phyloP scores from a whole-genome alignment of 2,329 filamentous ascomycete species.

The Phialophora chinensis region DNA sequence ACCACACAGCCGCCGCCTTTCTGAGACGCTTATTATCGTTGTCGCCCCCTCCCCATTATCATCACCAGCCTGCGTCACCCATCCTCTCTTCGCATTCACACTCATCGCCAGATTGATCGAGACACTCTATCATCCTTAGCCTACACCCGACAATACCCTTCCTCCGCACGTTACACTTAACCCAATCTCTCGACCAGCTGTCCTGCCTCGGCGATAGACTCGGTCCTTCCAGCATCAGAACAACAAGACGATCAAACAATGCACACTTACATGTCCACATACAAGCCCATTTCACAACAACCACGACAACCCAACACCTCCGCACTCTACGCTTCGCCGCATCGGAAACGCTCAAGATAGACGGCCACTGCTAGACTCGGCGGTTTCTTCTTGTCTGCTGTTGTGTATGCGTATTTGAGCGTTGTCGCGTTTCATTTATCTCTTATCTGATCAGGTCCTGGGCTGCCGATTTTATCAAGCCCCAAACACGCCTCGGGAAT shows the following conservation, averaged over 20 bases:
- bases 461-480: conserved; percentile 59
- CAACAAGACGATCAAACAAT: conserved; percentile 33
- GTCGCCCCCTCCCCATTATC: not conserved
- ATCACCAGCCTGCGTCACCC: conserved; percentile 11
- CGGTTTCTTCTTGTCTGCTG: conserved; percentile 22
- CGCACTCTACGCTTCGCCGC: conserved; percentile 32
- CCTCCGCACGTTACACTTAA: not conserved
- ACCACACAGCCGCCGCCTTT: conserved; percentile 3
- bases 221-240: conserved; percentile 15
- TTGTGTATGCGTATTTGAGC: conserved; percentile 31
- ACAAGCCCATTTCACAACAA: conserved; percentile 28
- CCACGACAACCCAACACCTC: conserved; percentile 32
- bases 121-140: conserved; percentile 32
- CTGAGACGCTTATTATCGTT: conserved; percentile 9
- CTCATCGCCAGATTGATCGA: conserved; percentile 30
- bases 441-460: conserved; percentile 40
- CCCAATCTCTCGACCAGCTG: conserved; percentile 21
- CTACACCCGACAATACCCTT: not conserved
- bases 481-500: conserved; percentile 45
- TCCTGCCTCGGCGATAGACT: conserved; percentile 23
- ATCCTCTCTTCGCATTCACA: not conserved
- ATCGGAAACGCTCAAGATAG: conserved; percentile 39
- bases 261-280: conserved; percentile 34
- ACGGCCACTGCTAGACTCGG: conserved; percentile 18
- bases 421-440: conserved; percentile 42